Base-by-base conservation (phyloP, 2,329 filamentous ascomycete species). In the Pseudopithomyces chartarum region DNA sequence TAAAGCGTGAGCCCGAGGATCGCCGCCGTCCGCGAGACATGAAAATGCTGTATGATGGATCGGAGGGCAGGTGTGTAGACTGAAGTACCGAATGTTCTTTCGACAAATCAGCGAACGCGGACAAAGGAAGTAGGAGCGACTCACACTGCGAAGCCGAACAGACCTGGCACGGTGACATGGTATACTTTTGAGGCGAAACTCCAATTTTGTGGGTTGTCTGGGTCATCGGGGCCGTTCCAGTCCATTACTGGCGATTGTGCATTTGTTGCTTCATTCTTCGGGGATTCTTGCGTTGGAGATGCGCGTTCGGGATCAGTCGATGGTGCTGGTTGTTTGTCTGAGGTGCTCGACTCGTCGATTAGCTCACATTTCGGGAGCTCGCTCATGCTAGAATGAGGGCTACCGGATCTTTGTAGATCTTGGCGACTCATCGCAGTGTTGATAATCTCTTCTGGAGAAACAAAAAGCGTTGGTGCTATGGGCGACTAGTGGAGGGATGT, bases 1-100 rank as follows among this genome's bases (percentile, higher is more conserved):
- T 87, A 90, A 6, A 87, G 69, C 0, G 86, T 82, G 0, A 89
- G 70, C 0, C 84, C 83, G 0, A 89, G 73, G n/a, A 89, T 75
- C 0, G 86, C 83, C 7, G 80, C 78, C 1, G 84, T 87, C 47
- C 79, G 78, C 13, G 79, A 80, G 12, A 87, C 78, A 43, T 78
- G 61, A 67, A 90, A 90, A 6, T 84, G 77, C 0, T 66, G 39
- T 73, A 81, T 81, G 6, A 89, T 67, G 3, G 82, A 73, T 2
- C 61, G 45, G 20, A 78, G 67, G 4, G 80, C 80, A 0, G 84
- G 78, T 29, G 81, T 83, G 66, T 85, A 80, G 58, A 86, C 79
- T 11, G 85, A 85, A 0, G 80, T 81, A 1, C 80, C 82, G 20
- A 85, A 74, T 1, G 84, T 82, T 10, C 83, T 85, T 49, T 23